Evolutionary conservation across 2,329 filamentous ascomycete species (phyloP).

Genomic region (Rhynchosporium graminicola): DNA sequence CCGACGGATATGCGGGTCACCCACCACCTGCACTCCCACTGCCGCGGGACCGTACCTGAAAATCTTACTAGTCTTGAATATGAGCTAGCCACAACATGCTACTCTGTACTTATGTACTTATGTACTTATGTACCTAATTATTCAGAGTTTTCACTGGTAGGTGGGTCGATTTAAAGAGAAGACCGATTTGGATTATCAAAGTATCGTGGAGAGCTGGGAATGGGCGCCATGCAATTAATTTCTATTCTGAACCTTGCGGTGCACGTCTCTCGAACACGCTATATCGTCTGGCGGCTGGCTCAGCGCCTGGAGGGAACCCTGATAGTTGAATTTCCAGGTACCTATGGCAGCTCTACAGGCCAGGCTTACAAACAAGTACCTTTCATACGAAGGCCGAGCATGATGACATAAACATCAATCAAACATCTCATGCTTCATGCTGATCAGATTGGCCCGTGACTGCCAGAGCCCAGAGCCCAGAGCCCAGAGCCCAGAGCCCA

Average conservation of each 20-base stretch:
- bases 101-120: too few relatives aligned
- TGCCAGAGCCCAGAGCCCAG: too few relatives aligned
- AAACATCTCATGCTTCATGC: conserved; percentile 1
- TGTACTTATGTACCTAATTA: neutral
- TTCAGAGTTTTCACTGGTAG: conserved; percentile 25
- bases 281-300: neutral
- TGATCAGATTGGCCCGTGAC: neutral
- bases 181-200: too few relatives aligned
- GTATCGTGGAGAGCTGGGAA: neutral
- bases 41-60: conserved; percentile 23
- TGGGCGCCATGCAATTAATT: conserved; percentile 6
- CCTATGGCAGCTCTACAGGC: neutral
- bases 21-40: neutral
- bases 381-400: neutral
- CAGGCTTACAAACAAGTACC: too few relatives aligned
- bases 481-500: too few relatives aligned
- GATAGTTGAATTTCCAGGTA: neutral
- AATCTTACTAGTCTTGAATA: conserved; percentile 18
- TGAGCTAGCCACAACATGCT: too few relatives aligned
- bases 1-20: conserved; percentile 13
- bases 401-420: neutral
- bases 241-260: neutral
- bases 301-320: conserved; percentile 1
- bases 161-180: conserved; percentile 14
- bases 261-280: neutral